Percentiles rank a stretch among this genome's conserved stretches.
Conservation (phyloP, 2,329 filamentous ascomycete species). For the Botrytis fabae region DNA sequence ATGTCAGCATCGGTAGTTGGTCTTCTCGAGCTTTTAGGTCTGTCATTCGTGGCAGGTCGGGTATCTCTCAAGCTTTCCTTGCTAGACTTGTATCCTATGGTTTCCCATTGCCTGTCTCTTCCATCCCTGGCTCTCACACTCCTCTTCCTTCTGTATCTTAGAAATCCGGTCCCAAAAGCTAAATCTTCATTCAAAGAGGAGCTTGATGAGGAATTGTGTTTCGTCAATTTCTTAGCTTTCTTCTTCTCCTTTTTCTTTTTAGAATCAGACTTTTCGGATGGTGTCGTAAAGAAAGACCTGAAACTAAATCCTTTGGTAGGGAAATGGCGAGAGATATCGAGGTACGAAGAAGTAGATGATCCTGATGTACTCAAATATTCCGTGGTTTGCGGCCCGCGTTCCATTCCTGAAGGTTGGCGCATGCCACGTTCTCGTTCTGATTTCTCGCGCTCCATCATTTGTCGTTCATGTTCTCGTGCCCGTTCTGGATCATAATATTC, state of each 20-base stretch:
- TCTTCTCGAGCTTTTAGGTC: conserved; percentile 17
- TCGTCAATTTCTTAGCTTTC: conserved; percentile 12
- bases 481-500: conserved; percentile 30
- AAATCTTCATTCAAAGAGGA: conserved; percentile 68
- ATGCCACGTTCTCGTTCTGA: conserved; percentile 18
- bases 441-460: conserved; percentile 20
- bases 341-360: conserved; percentile 41
- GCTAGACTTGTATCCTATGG: conserved; percentile 30
- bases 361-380: conserved; percentile 28
- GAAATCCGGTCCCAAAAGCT: conserved; percentile 63
- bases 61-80: conserved; percentile 18
- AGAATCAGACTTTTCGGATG: conserved; percentile 47
- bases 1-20: conserved; percentile 48
- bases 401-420: conserved; percentile 19
- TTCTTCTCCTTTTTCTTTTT: conserved; percentile 33
- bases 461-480: conserved; percentile 23
- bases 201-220: conserved; percentile 58
- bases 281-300: conserved; percentile 61
- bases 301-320: conserved; percentile 53
- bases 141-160: conserved; percentile 36
- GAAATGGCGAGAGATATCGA: conserved; percentile 64
- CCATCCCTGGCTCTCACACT: conserved; percentile 34
- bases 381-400: conserved; percentile 29
- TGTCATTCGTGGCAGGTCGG: conserved; percentile 39
- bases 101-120: conserved; percentile 36